Percentiles rank a stretch among this genome's conserved stretches.
Conservation (phyloP, 495 filamentous ascomycete species). For the Penicillium robsamsonii region DNA sequence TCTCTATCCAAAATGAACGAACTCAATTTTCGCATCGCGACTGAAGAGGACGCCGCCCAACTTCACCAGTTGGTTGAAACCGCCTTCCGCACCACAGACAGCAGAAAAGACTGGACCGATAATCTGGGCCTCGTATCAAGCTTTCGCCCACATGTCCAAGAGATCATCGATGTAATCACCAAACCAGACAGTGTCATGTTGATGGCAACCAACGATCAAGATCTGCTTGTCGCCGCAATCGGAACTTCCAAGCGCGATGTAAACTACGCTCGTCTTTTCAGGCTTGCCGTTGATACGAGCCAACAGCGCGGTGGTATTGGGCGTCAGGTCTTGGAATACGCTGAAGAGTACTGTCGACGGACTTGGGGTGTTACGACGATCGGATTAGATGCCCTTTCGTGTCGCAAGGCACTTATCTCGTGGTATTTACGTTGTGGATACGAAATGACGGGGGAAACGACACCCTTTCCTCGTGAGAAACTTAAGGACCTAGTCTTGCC, state of each 20-base stretch:
- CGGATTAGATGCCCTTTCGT: conserved; percentile 41
- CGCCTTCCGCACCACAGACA: conserved; percentile 43
- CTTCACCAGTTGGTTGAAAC: conserved; percentile 37
- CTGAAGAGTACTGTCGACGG: conserved; percentile 35
- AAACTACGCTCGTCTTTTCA: conserved; percentile 34
- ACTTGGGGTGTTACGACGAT: conserved; percentile 30
- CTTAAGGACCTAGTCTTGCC: conserved; percentile 28
- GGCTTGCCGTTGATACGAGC: conserved; percentile 40
- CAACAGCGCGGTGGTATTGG: conserved; percentile 42
- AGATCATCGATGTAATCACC: conserved; percentile 38
- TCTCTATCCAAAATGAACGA: conserved; percentile 1
- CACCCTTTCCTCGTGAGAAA: conserved; percentile 39
- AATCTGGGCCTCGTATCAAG: conserved; percentile 32
- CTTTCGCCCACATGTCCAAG: conserved; percentile 28
- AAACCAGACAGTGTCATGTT: conserved; percentile 37
- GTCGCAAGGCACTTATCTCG: conserved; percentile 36
- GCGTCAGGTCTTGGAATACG: conserved; percentile 36
- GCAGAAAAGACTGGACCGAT: conserved; percentile 39
- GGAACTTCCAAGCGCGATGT: conserved; percentile 25
- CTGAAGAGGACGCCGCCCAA: conserved; percentile 24
- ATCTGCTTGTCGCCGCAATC: conserved; percentile 34
- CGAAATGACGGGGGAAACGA: conserved; percentile 32
- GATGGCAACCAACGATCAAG: conserved; percentile 24
- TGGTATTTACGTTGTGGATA: conserved; percentile 50
- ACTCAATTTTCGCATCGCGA: conserved; percentile 34